Percentiles rank a stretch among this genome's conserved stretches.
phyloP scores from a whole-genome alignment of 345 rosid genomes.

The Boechera retrofracta region DNA sequence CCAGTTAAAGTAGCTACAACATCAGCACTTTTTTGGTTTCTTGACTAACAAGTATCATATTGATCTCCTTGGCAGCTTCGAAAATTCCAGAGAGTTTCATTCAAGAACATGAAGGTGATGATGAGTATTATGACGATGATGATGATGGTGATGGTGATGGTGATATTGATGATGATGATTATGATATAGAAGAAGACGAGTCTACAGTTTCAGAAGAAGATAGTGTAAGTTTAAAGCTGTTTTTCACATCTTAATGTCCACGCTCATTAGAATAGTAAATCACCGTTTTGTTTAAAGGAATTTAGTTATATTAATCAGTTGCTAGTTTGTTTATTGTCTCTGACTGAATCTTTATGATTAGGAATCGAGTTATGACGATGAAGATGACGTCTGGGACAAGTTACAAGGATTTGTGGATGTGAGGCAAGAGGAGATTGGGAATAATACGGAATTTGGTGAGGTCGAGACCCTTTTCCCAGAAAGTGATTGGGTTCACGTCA shows the following conservation, averaged over 20 bases:
- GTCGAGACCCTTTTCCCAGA: conserved; percentile 11
- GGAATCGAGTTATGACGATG: conserved; percentile 10
- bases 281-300: neutral
- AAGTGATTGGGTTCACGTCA: conserved; percentile 39
- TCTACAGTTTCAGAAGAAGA: neutral
- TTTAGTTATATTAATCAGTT: neutral
- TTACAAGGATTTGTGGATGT: conserved; percentile 25
- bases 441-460: neutral
- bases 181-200: neutral
- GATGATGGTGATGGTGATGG: neutral
- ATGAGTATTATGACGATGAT: neutral
- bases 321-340: neutral
- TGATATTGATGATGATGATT: neutral
- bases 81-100: conserved; percentile 16
- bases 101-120: conserved; percentile 1
- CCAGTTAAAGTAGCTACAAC: neutral
- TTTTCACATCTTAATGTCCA: neutral
- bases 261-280: neutral
- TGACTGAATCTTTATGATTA: conserved; percentile 19
- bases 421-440: neutral
- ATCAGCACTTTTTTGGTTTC: conserved; percentile 5
- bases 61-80: conserved; percentile 8
- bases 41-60: conserved; percentile 21
- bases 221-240: conserved; percentile 4
- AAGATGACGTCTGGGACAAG: conserved; percentile 19